Conservation (phyloP, 2,329 filamentous ascomycete species). For the Phyllosticta citrichinensis region DNA sequence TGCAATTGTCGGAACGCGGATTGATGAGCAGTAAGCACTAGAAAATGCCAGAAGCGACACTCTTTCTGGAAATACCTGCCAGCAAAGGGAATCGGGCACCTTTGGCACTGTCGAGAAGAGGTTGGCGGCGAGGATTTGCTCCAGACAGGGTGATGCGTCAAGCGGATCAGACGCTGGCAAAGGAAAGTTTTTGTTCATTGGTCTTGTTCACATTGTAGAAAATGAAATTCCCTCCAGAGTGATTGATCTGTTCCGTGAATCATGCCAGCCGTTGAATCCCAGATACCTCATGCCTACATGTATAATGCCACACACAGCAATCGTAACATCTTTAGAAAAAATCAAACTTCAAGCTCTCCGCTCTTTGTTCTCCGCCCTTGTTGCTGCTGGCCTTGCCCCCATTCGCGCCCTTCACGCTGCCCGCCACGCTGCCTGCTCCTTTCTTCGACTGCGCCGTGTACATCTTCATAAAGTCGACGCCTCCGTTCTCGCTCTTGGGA, state of each 20-base stretch:
- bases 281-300: not conserved
- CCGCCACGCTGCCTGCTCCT: constrained; percentile 2
- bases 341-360: not conserved
- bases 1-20: too few species aligned
- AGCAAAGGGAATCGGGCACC: too few species aligned
- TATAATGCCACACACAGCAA: not conserved
- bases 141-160: too few species aligned
- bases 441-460: constrained; percentile 1
- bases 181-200: not conserved
- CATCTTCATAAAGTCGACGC: constrained; percentile 7
- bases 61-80: too few species aligned
- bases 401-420: constrained; percentile 2
- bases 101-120: too few species aligned
- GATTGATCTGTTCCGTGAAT: not conserved
- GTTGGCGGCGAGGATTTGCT: too few species aligned
- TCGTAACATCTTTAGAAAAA: constrained; percentile 1
- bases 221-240: not conserved
- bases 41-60: too few species aligned
- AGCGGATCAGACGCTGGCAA: not conserved
- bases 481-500: not conserved
- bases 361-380: not conserved
- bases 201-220: not conserved
- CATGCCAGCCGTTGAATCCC: not conserved
- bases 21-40: too few species aligned
- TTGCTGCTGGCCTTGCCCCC: not conserved